Evolutionary conservation across 371 early-diverging fungal genomes (phyloP).

Genomic region (Syncephalastrum contaminatum): DNA sequence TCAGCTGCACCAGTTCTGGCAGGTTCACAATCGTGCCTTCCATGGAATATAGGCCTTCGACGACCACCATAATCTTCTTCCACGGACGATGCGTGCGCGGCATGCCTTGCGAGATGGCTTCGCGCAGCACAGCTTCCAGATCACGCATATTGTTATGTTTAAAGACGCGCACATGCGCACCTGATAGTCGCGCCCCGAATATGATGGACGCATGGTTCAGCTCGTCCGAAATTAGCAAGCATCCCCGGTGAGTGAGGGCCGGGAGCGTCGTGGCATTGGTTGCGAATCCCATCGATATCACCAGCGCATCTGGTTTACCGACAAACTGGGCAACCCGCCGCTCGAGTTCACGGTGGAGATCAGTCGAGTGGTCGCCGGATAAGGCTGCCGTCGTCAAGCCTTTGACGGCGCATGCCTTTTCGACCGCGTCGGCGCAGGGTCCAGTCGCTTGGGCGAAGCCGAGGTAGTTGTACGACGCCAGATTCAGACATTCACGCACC

Average conservation of each 20-base stretch:
- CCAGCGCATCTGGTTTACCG: constrained; percentile 91
- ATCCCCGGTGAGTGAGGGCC: constrained; percentile 67
- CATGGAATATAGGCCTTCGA: constrained; percentile 99
- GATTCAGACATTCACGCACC: constrained; percentile 82
- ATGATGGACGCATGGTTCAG: constrained; percentile 98
- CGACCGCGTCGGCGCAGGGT: constrained; percentile 91
- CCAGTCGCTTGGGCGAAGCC: constrained; percentile 96
- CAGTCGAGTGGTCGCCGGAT: constrained; percentile 67
- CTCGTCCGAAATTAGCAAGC: constrained; percentile 96
- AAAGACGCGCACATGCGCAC: constrained; percentile 94
- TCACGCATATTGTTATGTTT: constrained; percentile 91
- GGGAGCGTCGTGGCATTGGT: constrained; percentile 99
- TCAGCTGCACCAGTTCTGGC: constrained; percentile 90
- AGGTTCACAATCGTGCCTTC: constrained; percentile 96
- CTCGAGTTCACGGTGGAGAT: constrained; percentile 84
- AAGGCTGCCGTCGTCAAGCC: constrained; percentile 71
- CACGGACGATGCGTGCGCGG: constrained; percentile 98
- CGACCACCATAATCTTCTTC: constrained; percentile 98
- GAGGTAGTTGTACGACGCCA: constrained; percentile 99
- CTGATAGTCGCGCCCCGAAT: constrained; percentile 93
- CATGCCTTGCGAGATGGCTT: constrained; percentile 97
- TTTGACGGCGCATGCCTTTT: constrained; percentile 62
- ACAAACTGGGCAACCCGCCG: constrained; percentile 94
- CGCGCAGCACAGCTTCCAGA: constrained; percentile 86
- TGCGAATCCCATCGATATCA: constrained; percentile 99